Evolutionary conservation across 441 rosid genomes (phyloP).

Genomic region (Syzygium malaccense): DNA sequence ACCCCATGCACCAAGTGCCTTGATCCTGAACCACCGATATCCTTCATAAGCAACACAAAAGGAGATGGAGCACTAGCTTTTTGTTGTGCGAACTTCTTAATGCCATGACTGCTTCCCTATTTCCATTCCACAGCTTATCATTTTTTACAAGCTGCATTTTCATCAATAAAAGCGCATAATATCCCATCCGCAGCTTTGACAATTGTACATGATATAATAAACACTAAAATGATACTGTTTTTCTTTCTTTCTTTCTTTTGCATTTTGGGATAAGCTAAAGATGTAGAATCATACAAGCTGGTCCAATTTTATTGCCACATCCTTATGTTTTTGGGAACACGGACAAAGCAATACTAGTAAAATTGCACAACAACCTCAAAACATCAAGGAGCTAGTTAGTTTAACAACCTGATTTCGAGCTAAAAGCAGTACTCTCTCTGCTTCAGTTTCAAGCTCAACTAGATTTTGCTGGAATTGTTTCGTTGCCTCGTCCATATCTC

Average conservation of each 20-base stretch:
- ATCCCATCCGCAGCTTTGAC: neutral
- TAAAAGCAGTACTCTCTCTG: constrained; percentile 56
- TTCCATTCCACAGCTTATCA: constrained; percentile 66
- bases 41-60: constrained; percentile 65
- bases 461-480: constrained; percentile 37
- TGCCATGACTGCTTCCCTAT: constrained; percentile 76
- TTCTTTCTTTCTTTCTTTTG: neutral
- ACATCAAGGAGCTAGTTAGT: neutral
- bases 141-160: constrained; percentile 53
- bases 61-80: constrained; percentile 50
- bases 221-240: neutral
- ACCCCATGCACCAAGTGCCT: constrained; percentile 48
- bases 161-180: constrained; percentile 2
- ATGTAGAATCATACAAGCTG: neutral
- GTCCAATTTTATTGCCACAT: neutral
- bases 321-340: neutral
- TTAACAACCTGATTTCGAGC: constrained; percentile 49
- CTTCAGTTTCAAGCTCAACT: constrained; percentile 63
- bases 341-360: neutral
- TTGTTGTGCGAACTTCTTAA: constrained; percentile 73
- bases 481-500: constrained; percentile 50
- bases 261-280: neutral
- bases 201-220: neutral
- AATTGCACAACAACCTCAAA: neutral
- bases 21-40: constrained; percentile 24